Evolutionary conservation across 176 grass and related monocot genomes (phyloP), one percentile per base, ranked within the genome.

Genomic region (Dendrocalamus sinicus): DNA sequence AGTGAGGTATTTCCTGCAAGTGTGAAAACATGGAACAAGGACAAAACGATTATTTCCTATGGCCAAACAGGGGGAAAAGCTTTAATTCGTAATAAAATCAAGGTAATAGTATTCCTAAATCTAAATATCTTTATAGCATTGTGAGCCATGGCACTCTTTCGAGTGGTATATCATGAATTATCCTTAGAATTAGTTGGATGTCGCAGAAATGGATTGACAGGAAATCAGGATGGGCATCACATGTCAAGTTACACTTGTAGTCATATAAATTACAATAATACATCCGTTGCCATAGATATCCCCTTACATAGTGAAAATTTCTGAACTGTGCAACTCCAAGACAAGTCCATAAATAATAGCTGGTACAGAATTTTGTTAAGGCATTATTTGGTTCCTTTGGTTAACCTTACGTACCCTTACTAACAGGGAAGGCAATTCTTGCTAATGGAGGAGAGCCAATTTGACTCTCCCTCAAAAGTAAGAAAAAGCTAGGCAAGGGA

Each of bases 221-320:
- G 9, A 70, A 53, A 72, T 59, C 67, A 88, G 43, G 51, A 57
- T 15, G 6, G 0, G 44, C 20, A 64, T 55, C 35, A 39, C 48
- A 24, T 24, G 19, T 43, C 11, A 51, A 70, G 76, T 63, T 46
- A 13, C 19, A 14, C 20, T 60, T 61, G 20, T 32, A 14, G n/a
- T 78, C 24, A 40, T n/a, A 53, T 22, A 39, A 11, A 54, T 84
- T 78, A 58, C 66, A 73, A 79, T 58, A 89, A 46, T 47, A 64
- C 23, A 4, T n/a, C 67, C 48, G 13, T 67, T 66, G 44, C 22
- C 30, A 83, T n/a, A 52, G 13, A 73, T 70, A 63, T 43, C 67
- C 30, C 16, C 32, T 54, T 73, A 65, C 73, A 58, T 22, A 57
- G 67, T 89, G 8, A 57, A 35, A 12, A 13, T 82, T 50, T 59